Evolutionary conservation across 306 rosid genomes (phyloP).

Genomic region (Spatholobus suberectus): DNA sequence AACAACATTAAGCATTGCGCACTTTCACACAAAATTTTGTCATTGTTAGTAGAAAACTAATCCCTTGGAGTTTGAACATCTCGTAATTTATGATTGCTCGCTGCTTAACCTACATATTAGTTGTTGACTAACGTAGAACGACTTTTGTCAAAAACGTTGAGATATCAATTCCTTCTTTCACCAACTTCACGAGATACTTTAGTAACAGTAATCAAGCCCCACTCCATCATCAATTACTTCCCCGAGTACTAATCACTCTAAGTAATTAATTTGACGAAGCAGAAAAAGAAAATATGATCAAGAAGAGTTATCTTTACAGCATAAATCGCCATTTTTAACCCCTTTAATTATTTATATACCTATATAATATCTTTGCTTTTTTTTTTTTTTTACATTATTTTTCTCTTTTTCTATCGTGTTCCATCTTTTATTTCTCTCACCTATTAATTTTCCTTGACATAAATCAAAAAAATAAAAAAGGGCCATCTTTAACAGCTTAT

Average conservation of each 20-base stretch:
- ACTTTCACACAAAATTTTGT: slow-evolving; percentile 6
- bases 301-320: background rate
- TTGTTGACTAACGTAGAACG: slow-evolving; percentile 22
- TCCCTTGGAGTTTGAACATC: slow-evolving; percentile 32
- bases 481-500: background rate
- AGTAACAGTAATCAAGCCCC: background rate
- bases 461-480: background rate
- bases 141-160: slow-evolving; percentile 13
- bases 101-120: slow-evolving; percentile 35
- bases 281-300: background rate
- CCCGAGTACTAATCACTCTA: slow-evolving; percentile 16
- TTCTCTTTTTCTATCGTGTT: background rate
- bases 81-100: slow-evolving; percentile 14
- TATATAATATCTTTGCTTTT: background rate
- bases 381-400: background rate
- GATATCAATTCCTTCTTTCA: slow-evolving; percentile 14
- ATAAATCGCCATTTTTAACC: slow-evolving; percentile 39
- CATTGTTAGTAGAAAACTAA: background rate
- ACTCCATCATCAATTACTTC: slow-evolving; percentile 25
- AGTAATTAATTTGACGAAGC: slow-evolving; percentile 2
- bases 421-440: background rate
- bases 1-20: slow-evolving; percentile 6
- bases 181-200: slow-evolving; percentile 14
- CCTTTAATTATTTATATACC: background rate
- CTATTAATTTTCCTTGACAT: background rate